Evolutionary conservation across 257 asterid genomes (phyloP), one percentile per base, ranked within the genome.

Genomic region (Ilex aquifolium): DNA sequence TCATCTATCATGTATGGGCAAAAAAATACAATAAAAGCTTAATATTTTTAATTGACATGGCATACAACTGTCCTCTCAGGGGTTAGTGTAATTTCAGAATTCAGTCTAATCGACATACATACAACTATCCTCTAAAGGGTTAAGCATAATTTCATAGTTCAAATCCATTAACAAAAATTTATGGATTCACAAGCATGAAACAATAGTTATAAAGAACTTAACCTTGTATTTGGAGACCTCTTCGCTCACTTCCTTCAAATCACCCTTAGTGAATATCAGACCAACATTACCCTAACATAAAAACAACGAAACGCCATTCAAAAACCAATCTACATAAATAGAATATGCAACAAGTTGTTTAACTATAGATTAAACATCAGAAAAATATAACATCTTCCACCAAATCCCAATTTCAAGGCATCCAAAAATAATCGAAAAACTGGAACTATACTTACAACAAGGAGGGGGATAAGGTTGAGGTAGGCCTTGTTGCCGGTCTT

Each of bases 221-320:
- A 92, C 99, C 96, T 90, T 85, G 87, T 87, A 90, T 69, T 90
- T 93, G 0, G 86, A 86, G 11, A 93, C 95, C 79, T 93, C 99
- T 74, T 93, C 97, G 2, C 96, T 87, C 61, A 93, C 96, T 84
- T 93, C 99, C 80, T 93, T 93, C 82, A 93, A 53, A 67, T 93
- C 99, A 49, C 97, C 99, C 84, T 90, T 90, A 59, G 99, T 87
- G 67, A 93, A 93, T 65, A 93, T 90, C 81, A 93, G 48, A 1
- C 99, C 99, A 59, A 93, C 99, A 65, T 93, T 93, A 6, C 99
- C 99, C 99, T 93, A 15, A 12, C 4, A 13, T 46, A 59, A 51
- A 2, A n/a, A 17, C 53, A 31, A 6, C 61, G 48, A 60, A 16
- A 31, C 2, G 10, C 31, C 2, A 9, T 16, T 4, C 36, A 48